A percentile compares a stretch with the other conserved stretches of the same genome.
Conservation (phyloP, 2,329 filamentous ascomycete genomes). For the Colletotrichum sp. region DNA sequence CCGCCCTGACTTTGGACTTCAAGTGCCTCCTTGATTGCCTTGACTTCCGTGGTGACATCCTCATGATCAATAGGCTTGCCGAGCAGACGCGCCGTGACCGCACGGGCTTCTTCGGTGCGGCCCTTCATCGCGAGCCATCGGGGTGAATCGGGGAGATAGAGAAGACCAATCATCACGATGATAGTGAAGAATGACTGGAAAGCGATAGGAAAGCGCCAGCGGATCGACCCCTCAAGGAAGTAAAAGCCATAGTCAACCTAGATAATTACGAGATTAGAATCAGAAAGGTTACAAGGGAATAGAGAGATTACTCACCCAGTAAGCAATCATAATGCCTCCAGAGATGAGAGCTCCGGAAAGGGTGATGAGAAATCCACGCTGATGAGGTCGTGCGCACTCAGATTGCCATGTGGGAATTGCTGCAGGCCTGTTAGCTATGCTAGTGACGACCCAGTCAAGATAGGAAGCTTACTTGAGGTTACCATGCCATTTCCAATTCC, state of each 20-base stretch:
- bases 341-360: slow-evolving; percentile 32
- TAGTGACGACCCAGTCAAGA: not conserved
- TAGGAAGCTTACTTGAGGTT: slow-evolving; percentile 25
- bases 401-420: slow-evolving; percentile 34
- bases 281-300: not conserved
- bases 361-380: slow-evolving; percentile 30
- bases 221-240: slow-evolving; percentile 32
- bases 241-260: slow-evolving; percentile 28
- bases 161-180: slow-evolving; percentile 37
- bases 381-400: slow-evolving; percentile 31
- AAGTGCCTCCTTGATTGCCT: slow-evolving; percentile 27
- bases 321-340: slow-evolving; percentile 34
- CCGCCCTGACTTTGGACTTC: slow-evolving; percentile 29
- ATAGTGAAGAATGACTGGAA: slow-evolving; percentile 34
- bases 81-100: slow-evolving; percentile 29
- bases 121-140: slow-evolving; percentile 42
- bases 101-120: slow-evolving; percentile 28
- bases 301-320: slow-evolving; percentile 29
- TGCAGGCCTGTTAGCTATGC: not conserved
- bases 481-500: slow-evolving; percentile 34
- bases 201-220: slow-evolving; percentile 37
- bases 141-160: slow-evolving; percentile 37
- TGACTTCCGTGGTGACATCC: slow-evolving; percentile 25
- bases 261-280: too few species aligned
- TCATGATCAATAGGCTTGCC: slow-evolving; percentile 28